Base-by-base conservation (phyloP, 139 green algal species). In the Tetradesmus obliquus region DNA sequence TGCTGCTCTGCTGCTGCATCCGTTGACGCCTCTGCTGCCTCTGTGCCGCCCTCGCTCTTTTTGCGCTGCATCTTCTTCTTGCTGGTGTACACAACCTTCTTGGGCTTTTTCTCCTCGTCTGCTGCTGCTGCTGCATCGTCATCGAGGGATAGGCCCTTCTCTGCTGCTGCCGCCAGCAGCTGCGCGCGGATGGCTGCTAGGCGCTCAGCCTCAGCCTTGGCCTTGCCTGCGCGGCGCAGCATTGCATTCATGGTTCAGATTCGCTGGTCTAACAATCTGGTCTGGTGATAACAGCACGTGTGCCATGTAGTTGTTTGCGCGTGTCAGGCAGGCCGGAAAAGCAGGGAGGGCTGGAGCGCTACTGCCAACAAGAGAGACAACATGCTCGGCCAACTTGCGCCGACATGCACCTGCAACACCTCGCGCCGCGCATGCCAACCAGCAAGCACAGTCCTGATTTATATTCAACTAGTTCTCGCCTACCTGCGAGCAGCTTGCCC, bases 171-270 rank as follows among this genome's bases (percentile, higher is more conserved):
- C 7, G 91, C 91, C 58, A 99, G 94, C 79, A 99, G 93, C 95
- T 99, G 97, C 82, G 97, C 96, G 7, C 97, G 92, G 54, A 98
- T 95, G 32, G 95, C 95, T 0, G 96, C 97, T 90, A 99, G 92
- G 20, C 97, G 95, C 93, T 98, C 95, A 22, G 96, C 96, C 94
- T 99, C 98, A 79, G 96, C 96, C 96, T 99, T 99, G 91, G 97
- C 95, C 94, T 99, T 99, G 91, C 96, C 97, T 92, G 87, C 32
- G 54, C 3, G 69, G 10, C 53, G n/a, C 55, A 53, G 55, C 22
- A 74, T n/a, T n/a, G n/a, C n/a, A n/a, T n/a, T n/a, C n/a, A n/a
- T n/a, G n/a, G n/a, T n/a, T n/a, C n/a, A n/a, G n/a, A n/a, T n/a
- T n/a, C n/a, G n/a, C n/a, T n/a, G n/a, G n/a, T n/a, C n/a, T n/a